Evolutionary conservation across 805 yeast genomes (phyloP), one percentile per base, ranked within the genome.

Genomic region (Dipodascus geniculatus): DNA sequence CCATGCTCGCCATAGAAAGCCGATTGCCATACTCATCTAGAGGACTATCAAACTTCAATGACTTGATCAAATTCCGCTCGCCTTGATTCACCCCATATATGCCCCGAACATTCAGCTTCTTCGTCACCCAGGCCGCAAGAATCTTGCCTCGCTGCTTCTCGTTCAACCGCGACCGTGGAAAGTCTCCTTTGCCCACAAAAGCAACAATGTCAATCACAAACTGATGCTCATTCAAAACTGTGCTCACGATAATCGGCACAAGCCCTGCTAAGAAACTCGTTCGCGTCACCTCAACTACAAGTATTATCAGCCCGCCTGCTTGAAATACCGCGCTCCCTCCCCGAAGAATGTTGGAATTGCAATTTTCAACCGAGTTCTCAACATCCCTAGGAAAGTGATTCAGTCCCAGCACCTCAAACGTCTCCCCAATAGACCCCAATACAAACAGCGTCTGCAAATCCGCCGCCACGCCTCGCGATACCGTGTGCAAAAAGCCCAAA

Each of bases 341-440:
- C n/a, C 65, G 58, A 19, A 61, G 61, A 22, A 81, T 73, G n/a
- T 71, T 68, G 14, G 69, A 56, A 57, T 78, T 79, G 3, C 74
- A 68, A 50, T 72, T 63, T 64, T 81, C 82, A 50, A 90, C 73
- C 54, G 93, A 75, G 55, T 73, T 56, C 68, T 82, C 99, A 53
- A 93, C 77, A 66, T 93, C 99, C 22, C 74, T 70, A 1, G 95
- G 95, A 73, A 93, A 91, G 66, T 88, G 96, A 61, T 87, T 89
- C 62, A 93, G 71, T 0, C 99, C 99, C 72, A 87, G 74, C 2
- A 85, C 82, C 65, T 93, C 99, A 68, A 93, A 83, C 0, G 98
- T 89, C 58, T 85, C 91, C 3, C 86, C 79, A 44, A 93, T 82
- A 51, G 81, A 75, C 0, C 99, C 98, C 49, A 93, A 67, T 3